phyloP scores from a whole-genome alignment of 2,329 filamentous ascomycete species.

The Hypoxylon rubiginosum region DNA sequence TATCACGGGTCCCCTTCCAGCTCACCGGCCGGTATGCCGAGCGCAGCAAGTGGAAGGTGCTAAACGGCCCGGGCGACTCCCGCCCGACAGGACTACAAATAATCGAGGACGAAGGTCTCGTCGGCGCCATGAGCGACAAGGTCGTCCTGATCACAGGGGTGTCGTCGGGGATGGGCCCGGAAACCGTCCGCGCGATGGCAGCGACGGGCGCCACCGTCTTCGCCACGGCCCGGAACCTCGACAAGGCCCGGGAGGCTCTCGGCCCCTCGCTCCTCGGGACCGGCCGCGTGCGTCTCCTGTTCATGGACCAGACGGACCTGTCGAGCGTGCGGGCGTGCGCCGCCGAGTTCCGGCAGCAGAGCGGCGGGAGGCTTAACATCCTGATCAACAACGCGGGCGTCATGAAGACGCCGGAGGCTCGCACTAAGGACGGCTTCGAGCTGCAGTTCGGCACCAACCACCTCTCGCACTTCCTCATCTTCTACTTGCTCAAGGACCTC shows the following conservation, averaged over 20 bases:
- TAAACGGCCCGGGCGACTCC: constrained; percentile 54
- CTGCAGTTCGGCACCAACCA: constrained; percentile 67
- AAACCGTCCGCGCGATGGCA: constrained; percentile 58
- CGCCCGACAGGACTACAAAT: constrained; percentile 56
- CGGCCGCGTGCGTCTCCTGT: constrained; percentile 53
- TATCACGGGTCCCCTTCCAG: constrained; percentile 37
- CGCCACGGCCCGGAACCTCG: constrained; percentile 58
- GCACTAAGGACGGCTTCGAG: constrained; percentile 64
- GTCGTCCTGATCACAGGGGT: constrained; percentile 59
- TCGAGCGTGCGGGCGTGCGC: constrained; percentile 51
- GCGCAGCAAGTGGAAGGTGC: constrained; percentile 41
- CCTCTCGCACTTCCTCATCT: constrained; percentile 67
- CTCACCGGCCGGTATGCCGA: constrained; percentile 46
- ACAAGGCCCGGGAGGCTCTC: constrained; percentile 51
- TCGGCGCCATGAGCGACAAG: constrained; percentile 53
- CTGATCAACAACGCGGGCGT: constrained; percentile 62
- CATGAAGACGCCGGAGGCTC: constrained; percentile 54
- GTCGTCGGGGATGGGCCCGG: constrained; percentile 58
- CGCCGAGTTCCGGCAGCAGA: constrained; percentile 40
- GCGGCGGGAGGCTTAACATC: constrained; percentile 43
- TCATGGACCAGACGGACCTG: constrained; percentile 51
- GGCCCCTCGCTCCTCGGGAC: constrained; percentile 43
- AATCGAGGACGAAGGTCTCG: constrained; percentile 52
- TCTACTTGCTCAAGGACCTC: constrained; percentile 61
- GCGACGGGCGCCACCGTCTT: constrained; percentile 61